Evolutionary conservation across 305 asterid genomes (phyloP), one percentile per base, ranked within the genome.

Genomic region (Nicotiana rustica): DNA sequence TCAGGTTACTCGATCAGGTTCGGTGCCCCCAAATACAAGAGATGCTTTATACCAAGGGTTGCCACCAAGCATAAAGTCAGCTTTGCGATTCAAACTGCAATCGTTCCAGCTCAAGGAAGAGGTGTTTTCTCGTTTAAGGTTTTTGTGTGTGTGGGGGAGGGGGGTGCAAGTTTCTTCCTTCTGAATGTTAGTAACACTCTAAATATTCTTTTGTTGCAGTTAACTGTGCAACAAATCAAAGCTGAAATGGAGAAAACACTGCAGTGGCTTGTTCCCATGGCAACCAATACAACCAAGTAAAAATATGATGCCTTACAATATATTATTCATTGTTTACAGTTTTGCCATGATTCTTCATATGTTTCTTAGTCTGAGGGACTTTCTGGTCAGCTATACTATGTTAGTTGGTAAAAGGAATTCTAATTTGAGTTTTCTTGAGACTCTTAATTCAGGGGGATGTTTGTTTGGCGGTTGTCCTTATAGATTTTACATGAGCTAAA

Each of bases 261-360:
- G 85, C 90, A 86, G 69, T 96, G 99, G 99, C 93, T 96, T 67
- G 98, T 93, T 60, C 98, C 98, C 10, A 89, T 94, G 92, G 99
- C 99, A 55, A 90, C 97, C 84, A 92, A 92, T 87, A 96, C 99
- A 25, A 92, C 99, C 82, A 96, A 96, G 99, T 94, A 94, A 87
- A 83, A 71, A 3, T 55, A 49, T 59, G 17, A 68, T 76, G 59
- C 71, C 19, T n/a, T 65, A 66, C 38, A 44, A 76, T 76, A 8
- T 52, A 17, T 76, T 76, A 36, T 52, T 55, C 31, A 9, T 55
- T 75, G 21, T 10, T 4, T 75, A 75, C 25, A 29, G 67, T 6
- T 76, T 73, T 52, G 17, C 66, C 10, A 12, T 55, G 80, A 55
- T 76, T 76, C 80, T 76, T 29, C 65, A 29, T 76, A 55, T 31